Percentiles rank a stretch among this genome's conserved stretches.
Evolutionary conservation across 2,329 filamentous ascomycete genomes (phyloP).

Genomic region (Nemania serpens): DNA sequence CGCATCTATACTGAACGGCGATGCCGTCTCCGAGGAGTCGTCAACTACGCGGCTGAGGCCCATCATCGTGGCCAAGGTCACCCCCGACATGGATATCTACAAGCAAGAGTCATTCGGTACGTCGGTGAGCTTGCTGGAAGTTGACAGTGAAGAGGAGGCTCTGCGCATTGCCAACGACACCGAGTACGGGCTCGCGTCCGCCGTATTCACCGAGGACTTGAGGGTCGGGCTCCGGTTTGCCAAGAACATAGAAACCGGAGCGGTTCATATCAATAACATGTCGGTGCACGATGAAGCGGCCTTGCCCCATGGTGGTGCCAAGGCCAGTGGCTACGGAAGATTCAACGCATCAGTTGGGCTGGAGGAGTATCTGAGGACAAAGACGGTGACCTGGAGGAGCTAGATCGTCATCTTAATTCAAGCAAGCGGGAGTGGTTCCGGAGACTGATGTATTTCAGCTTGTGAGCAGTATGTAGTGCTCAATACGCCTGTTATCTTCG

Average conservation of each 20-base stretch:
- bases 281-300: constrained; percentile 50
- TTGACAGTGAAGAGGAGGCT: constrained; percentile 66
- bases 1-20: constrained; percentile 60
- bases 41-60: constrained; percentile 57
- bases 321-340: constrained; percentile 49
- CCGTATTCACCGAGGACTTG: constrained; percentile 68
- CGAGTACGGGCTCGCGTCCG: constrained; percentile 67
- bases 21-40: constrained; percentile 41
- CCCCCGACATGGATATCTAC: constrained; percentile 68
- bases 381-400: constrained; percentile 41
- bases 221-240: constrained; percentile 57
- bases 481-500: too few species aligned
- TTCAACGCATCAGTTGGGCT: constrained; percentile 43
- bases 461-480: too few species aligned
- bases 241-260: constrained; percentile 60
- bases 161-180: constrained; percentile 70
- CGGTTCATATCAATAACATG: constrained; percentile 50
- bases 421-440: constrained; percentile 2
- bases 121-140: constrained; percentile 62
- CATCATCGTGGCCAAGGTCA: constrained; percentile 64
- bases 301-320: constrained; percentile 49
- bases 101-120: constrained; percentile 70
- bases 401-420: constrained; percentile 21
- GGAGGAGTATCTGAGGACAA: constrained; percentile 42
- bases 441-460: too few species aligned